A percentile compares a stretch with the other conserved stretches of the same genome.
Conservation (phyloP, 2,329 filamentous ascomycete species). For the Colletotrichum sp. region DNA sequence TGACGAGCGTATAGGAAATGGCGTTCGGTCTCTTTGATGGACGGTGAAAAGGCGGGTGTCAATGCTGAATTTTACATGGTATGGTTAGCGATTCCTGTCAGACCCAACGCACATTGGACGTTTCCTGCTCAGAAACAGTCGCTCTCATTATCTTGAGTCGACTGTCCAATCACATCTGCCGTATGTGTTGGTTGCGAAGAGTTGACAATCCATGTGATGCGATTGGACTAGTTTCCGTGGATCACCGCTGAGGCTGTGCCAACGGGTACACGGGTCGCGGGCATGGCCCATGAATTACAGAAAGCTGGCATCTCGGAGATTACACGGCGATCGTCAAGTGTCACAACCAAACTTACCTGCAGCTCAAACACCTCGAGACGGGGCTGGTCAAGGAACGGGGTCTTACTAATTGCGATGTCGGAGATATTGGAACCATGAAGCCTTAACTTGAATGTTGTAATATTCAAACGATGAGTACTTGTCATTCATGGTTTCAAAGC, state of each 20-base stretch:
- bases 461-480: background rate
- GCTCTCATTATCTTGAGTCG: too few species aligned
- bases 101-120: background rate
- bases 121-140: background rate
- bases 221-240: background rate
- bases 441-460: background rate
- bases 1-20: too few species aligned
- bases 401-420: background rate
- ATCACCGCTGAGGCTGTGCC: background rate
- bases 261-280: background rate
- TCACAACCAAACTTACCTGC: background rate
- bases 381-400: background rate
- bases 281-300: background rate
- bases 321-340: background rate
- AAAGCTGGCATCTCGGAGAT: background rate
- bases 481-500: rapidly evolving
- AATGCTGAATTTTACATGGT: rapidly evolving
- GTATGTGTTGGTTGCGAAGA: background rate
- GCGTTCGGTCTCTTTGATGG: too few species aligned
- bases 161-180: background rate
- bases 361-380: background rate
- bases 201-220: background rate
- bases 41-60: too few species aligned
- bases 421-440: background rate
- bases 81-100: background rate